Conservation (phyloP, 129 eudicot genomes). For the Logfia minima region DNA sequence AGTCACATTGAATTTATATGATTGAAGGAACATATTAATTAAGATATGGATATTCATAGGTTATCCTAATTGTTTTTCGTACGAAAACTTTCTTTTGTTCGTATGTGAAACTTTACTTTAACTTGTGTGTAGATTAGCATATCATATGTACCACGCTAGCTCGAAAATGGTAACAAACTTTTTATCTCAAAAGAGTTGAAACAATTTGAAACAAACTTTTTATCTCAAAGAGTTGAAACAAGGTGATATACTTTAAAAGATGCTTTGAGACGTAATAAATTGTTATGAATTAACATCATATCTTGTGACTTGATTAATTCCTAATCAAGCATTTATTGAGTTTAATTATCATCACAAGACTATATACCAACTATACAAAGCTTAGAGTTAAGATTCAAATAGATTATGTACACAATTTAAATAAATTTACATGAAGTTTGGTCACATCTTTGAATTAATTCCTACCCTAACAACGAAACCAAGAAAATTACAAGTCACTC, state of each 20-base stretch:
- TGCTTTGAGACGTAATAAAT: not conserved
- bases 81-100: not conserved
- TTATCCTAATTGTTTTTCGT: not conserved
- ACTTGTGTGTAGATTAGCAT: not conserved
- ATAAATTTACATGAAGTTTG: conserved; percentile 30
- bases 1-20: not conserved
- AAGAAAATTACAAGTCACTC: conserved; percentile 29
- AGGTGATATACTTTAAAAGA: not conserved
- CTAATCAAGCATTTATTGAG: not conserved
- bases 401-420: conserved; percentile 34
- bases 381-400: conserved; percentile 12
- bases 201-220: not conserved
- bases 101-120: not conserved
- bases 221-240: not conserved
- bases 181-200: not conserved
- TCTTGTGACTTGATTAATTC: not conserved
- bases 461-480: conserved; percentile 21
- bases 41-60: not conserved
- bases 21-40: not conserved
- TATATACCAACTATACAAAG: not conserved
- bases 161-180: not conserved
- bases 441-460: conserved; percentile 22
- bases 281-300: not conserved
- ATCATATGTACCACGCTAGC: not conserved
- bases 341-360: not conserved